Evolutionary conservation across 2,329 filamentous ascomycete genomes (phyloP).

Genomic region (Colletotrichum tropicale): DNA sequence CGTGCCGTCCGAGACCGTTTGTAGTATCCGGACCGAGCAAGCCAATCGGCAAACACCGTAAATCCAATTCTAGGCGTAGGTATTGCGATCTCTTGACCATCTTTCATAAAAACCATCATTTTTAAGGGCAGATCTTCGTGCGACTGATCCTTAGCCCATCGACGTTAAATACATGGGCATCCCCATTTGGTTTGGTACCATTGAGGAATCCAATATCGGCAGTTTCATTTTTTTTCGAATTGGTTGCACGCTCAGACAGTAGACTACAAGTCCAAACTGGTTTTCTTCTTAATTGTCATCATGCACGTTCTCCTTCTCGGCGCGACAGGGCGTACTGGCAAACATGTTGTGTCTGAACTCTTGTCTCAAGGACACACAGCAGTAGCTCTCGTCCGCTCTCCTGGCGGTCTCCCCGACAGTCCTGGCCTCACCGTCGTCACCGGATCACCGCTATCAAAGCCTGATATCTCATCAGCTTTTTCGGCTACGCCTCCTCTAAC

Average conservation of each 20-base stretch:
- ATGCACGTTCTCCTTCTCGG: conserved; percentile 49
- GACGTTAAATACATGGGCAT: background rate
- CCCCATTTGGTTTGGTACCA: no score
- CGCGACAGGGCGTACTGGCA: conserved; percentile 46
- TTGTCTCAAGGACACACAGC: conserved; percentile 40
- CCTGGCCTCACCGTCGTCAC: background rate
- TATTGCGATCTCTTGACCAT: background rate
- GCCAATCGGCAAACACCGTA: background rate
- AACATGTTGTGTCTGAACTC: conserved; percentile 42
- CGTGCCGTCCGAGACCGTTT: background rate
- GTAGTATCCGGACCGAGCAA: background rate
- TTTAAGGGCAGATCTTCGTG: no score
- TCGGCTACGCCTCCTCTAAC: conserved; percentile 19
- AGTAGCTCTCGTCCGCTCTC: conserved; percentile 40
- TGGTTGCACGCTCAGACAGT: background rate
- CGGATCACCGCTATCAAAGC: background rate
- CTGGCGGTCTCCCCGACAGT: background rate
- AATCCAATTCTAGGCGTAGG: background rate
- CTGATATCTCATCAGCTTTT: background rate
- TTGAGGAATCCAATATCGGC: no score
- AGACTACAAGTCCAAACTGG: background rate
- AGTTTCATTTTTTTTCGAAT: no score
- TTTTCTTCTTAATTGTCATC: background rate
- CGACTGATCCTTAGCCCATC: background rate
- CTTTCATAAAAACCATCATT: no score